Conservation (phyloP, 257 asterid genomes). For the Solanum virginianum region DNA sequence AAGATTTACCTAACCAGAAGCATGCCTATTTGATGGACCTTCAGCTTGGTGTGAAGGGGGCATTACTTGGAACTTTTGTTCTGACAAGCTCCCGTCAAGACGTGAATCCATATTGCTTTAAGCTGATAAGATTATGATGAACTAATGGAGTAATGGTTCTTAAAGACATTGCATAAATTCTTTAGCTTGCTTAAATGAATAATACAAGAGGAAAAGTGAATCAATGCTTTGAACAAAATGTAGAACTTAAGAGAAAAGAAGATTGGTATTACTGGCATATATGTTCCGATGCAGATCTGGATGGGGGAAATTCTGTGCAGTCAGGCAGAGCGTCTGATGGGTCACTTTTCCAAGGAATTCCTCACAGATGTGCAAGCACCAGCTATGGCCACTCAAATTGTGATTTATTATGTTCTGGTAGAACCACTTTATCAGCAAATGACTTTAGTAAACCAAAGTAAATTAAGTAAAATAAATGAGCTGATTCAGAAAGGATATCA, state of each 20-base stretch:
- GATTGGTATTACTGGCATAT: not conserved
- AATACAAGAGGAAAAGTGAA: not conserved
- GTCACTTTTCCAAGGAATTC: not conserved
- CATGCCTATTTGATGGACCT: not conserved
- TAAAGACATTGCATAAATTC: not conserved
- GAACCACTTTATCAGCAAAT: not conserved
- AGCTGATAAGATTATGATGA: not conserved
- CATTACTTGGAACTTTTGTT: not conserved
- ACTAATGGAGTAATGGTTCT: not conserved
- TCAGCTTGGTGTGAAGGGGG: not conserved
- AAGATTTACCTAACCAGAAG: not conserved
- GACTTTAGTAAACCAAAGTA: not conserved
- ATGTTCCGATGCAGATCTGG: not conserved
- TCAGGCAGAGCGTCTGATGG: not conserved
- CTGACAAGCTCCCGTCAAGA: not conserved
- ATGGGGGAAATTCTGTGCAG: not conserved
- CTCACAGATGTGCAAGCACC: not conserved
- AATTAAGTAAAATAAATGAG: not conserved
- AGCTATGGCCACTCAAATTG: not conserved
- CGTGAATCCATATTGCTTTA: not conserved
- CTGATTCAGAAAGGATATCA: not conserved
- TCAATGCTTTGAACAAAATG: not conserved
- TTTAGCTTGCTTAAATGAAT: not conserved
- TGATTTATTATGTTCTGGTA: not conserved
- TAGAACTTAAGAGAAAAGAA: not conserved